These are phyloP conservation scores for Aphanoascus verrucosus DNA, from an alignment of 2,329 filamentous ascomycete species.

Conservation along the genomic window DNA sequence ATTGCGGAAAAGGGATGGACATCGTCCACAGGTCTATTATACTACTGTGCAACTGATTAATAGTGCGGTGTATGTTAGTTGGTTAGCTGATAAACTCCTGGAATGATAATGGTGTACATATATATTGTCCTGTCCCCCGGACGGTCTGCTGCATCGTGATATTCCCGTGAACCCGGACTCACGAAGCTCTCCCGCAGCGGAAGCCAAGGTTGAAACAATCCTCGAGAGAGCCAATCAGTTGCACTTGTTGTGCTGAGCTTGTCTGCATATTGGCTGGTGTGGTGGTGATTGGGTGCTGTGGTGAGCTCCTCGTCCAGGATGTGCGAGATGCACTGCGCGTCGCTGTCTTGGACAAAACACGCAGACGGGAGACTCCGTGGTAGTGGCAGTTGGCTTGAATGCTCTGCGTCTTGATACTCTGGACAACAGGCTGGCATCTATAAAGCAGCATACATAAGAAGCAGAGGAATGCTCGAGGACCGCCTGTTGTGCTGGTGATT, in stretches of 20 bases:
- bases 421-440: too few species aligned
- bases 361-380: too few species aligned
- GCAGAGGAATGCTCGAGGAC: not conserved
- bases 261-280: not conserved
- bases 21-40: not conserved
- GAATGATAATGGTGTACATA: too few species aligned
- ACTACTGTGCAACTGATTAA: not conserved
- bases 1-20: not conserved
- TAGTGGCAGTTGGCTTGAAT: too few species aligned
- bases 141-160: too few species aligned
- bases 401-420: not conserved
- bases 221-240: not conserved
- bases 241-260: not conserved
- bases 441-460: not conserved
- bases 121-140: too few species aligned
- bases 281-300: conserved; percentile 3
- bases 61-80: not conserved
- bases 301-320: not conserved
- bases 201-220: not conserved
- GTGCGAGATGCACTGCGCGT: not conserved
- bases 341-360: not conserved
- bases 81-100: too few species aligned
- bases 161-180: not conserved
- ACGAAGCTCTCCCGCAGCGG: not conserved
- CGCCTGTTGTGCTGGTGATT: not conserved